Evolutionary conservation across 441 rosid species (phyloP).

Genomic region (Eutrema salsugineum): DNA sequence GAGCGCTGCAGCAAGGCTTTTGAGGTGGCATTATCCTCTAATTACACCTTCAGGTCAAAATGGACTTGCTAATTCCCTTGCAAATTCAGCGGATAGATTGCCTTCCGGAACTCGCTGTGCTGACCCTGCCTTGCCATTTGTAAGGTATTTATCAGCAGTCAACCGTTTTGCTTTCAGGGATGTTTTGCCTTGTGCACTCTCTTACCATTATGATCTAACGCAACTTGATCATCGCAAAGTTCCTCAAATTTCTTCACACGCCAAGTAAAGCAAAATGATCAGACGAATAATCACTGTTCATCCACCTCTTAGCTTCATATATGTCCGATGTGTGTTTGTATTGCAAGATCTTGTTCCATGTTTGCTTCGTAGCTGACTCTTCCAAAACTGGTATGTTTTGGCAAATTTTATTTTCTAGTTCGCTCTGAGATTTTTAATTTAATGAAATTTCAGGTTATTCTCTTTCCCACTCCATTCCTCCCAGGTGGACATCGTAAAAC

Average conservation of each 20-base stretch:
- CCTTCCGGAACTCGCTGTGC: constrained; percentile 96
- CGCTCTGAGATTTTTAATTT: neutral
- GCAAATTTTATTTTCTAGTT: neutral
- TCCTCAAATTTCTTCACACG: neutral
- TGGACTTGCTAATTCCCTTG: constrained; percentile 90
- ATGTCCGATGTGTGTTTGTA: constrained; percentile 4
- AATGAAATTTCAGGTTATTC: constrained; percentile 48
- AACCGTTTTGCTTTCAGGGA: neutral
- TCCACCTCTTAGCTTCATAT: neutral
- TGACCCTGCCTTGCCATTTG: constrained; percentile 95
- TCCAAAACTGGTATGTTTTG: neutral
- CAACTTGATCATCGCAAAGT: constrained; percentile 14
- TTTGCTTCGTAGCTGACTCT: constrained; percentile 21
- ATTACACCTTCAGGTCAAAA: constrained; percentile 97
- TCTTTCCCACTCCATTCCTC: constrained; percentile 86
- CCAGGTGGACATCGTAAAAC: constrained; percentile 79
- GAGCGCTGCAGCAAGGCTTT: constrained; percentile 97
- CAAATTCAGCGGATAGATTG: constrained; percentile 85
- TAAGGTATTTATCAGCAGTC: constrained; percentile 52
- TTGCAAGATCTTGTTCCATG: neutral
- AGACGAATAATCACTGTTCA: neutral
- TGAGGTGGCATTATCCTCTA: constrained; percentile 91
- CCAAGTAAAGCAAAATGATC: neutral
- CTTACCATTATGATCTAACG: neutral
- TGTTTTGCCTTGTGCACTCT: neutral